phyloP scores from a whole-genome alignment of 306 rosid genomes.

The Lagenaria siceraria region DNA sequence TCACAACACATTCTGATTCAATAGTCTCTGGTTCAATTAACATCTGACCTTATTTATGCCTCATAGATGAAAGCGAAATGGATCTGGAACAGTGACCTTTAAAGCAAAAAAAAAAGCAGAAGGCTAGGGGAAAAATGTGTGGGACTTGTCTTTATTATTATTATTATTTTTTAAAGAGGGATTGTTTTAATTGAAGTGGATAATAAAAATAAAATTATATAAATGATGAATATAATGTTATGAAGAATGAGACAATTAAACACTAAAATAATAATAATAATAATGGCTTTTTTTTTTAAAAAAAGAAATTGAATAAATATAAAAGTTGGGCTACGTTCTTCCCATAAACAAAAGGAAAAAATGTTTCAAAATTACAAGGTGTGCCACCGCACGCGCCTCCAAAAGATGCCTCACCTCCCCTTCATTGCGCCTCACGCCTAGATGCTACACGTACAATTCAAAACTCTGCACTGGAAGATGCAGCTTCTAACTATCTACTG shows the following conservation, averaged over 20 bases:
- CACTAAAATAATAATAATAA: not conserved
- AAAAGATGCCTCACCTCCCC: not conserved
- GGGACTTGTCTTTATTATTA: not conserved
- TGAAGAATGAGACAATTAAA: not conserved
- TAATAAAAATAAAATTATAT: not conserved
- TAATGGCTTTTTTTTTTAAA: too few relatives aligned
- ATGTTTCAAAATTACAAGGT: not conserved
- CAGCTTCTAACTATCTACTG: conserved; percentile 5
- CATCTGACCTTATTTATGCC: not conserved
- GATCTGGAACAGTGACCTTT: not conserved
- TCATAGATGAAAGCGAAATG: not conserved
- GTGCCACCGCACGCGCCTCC: not conserved
- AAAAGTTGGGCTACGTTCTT: not conserved
- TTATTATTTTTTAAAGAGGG: not conserved
- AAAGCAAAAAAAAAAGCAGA: not conserved
- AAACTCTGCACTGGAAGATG: not conserved
- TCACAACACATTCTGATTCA: not conserved
- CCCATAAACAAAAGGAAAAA: not conserved
- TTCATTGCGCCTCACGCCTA: not conserved
- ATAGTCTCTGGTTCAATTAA: not conserved
- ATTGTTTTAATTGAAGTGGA: not conserved
- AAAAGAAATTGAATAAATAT: not conserved
- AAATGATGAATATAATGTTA: not conserved
- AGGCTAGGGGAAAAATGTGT: not conserved
- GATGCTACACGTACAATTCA: not conserved